Percentiles rank a stretch among this genome's conserved stretches.
These are phyloP conservation scores for Botrytis sinoallii DNA, from an alignment of 2,329 filamentous ascomycete species.

Conservation along the genomic window DNA sequence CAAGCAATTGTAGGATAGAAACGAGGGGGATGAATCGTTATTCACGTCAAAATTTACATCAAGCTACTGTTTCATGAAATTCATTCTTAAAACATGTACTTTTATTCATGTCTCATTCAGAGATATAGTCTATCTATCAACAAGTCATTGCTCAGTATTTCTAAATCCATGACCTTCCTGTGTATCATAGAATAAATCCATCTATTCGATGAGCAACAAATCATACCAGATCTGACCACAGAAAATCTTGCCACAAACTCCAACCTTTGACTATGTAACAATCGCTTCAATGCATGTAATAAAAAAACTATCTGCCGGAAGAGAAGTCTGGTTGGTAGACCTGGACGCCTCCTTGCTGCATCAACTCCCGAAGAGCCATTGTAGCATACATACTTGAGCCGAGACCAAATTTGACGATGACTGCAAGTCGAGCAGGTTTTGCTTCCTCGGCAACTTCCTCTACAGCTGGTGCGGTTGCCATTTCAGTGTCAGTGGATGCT, in stretches of 20 bases:
- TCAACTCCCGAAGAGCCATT: conserved; percentile 76
- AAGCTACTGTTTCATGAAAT: not conserved
- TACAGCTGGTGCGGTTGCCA: not conserved
- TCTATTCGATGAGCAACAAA: conserved; percentile 9
- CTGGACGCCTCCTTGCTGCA: conserved; percentile 62
- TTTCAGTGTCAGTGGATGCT: not conserved
- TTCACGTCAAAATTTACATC: not conserved
- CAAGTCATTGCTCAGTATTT: not conserved
- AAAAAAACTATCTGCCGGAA: conserved; percentile 25
- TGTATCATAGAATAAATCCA: not conserved
- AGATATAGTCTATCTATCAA: conserved; percentile 1
- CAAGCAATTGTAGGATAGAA: too few species aligned
- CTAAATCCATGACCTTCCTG: not conserved
- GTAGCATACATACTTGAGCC: conserved; percentile 81
- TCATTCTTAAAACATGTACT: not conserved
- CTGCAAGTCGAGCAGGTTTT: conserved; percentile 54
- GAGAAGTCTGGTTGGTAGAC: conserved; percentile 62
- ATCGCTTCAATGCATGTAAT: not conserved
- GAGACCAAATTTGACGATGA: conserved; percentile 71
- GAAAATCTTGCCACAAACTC: not conserved
- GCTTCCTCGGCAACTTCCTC: not conserved
- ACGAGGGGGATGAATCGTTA: not conserved
- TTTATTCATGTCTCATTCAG: conserved; percentile 3
- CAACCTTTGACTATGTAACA: not conserved
- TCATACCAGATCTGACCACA: not conserved